A percentile compares a stretch with the other conserved stretches of the same genome.
Evolutionary conservation across 495 filamentous ascomycete species (phyloP).

Genomic region (Xylaria curta): DNA sequence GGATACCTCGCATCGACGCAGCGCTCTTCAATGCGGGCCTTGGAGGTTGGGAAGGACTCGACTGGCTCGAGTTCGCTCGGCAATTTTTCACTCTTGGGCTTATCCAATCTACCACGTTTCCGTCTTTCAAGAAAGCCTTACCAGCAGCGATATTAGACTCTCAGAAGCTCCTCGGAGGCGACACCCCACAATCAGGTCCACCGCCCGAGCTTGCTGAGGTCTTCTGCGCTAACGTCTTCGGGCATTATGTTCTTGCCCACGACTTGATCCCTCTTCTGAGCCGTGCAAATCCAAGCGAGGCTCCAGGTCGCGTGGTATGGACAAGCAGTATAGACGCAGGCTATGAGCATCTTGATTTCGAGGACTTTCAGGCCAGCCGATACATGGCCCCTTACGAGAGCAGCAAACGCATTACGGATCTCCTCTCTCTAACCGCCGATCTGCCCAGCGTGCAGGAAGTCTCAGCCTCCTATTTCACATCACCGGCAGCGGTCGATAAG

Average conservation of each 20-base stretch:
- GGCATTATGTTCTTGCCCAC: constrained; percentile 90
- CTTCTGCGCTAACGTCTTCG: constrained; percentile 92
- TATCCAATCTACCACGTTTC: constrained; percentile 75
- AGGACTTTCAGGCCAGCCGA: constrained; percentile 79
- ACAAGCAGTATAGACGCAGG: constrained; percentile 78
- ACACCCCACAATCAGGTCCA: constrained; percentile 8
- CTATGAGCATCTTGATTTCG: constrained; percentile 57
- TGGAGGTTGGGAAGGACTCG: constrained; percentile 81
- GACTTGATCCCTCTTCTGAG: constrained; percentile 75
- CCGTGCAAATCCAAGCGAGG: constrained; percentile 44
- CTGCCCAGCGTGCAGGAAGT: constrained; percentile 68
- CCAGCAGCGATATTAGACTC: constrained; percentile 66
- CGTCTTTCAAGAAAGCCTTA: constrained; percentile 71
- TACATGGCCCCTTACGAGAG: constrained; percentile 75
- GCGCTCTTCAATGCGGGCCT: constrained; percentile 88
- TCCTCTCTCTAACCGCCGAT: constrained; percentile 76
- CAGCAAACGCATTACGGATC: constrained; percentile 83
- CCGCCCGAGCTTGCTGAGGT: constrained; percentile 67
- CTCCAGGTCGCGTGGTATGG: constrained; percentile 77
- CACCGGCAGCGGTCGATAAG: constrained; percentile 35
- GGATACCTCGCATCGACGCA: constrained; percentile 74
- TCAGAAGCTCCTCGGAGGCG: constrained; percentile 34
- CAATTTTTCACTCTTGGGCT: constrained; percentile 66
- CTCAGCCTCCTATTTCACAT: constrained; percentile 46
- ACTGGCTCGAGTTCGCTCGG: constrained; percentile 70